These are phyloP conservation scores for Tetrahymena malaccensis DNA, from an alignment of 73 alveolate genomes.

Conservation along the genomic window DNA sequence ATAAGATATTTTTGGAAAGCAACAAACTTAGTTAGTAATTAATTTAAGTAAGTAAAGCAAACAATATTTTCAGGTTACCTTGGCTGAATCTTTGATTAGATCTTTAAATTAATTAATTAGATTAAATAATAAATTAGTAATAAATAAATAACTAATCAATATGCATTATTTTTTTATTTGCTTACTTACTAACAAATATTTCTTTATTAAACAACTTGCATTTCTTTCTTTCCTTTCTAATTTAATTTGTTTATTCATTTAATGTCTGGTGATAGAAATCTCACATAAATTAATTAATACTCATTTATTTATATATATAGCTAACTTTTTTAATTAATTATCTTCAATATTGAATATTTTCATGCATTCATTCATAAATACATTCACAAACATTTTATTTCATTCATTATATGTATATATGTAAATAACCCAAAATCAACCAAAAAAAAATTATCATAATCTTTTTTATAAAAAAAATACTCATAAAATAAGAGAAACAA, in stretches of 20 bases:
- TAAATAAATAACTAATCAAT: no score
- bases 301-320: no score
- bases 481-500: not conserved
- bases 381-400: no score
- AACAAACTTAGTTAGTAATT: no score
- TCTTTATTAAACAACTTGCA: not conserved
- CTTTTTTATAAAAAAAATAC: not conserved
- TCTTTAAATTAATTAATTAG: not conserved
- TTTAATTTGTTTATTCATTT: no score
- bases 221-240: no score
- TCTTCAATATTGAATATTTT: not conserved
- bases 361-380: not conserved
- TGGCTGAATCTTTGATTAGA: not conserved
- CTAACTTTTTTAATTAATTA: not conserved
- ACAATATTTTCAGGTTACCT: not conserved
- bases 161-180: not conserved
- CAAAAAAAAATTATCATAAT: not conserved
- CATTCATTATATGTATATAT: no score
- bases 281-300: no score
- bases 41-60: not conserved
- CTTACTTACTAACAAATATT: not conserved
- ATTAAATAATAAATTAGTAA: not conserved
- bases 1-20: not conserved
- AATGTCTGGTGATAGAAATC: not conserved
- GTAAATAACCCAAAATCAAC: not conserved